Percentiles rank a stretch among this genome's conserved stretches.
phyloP scores from a whole-genome alignment of 306 rosid genomes.

The Quercus suber region DNA sequence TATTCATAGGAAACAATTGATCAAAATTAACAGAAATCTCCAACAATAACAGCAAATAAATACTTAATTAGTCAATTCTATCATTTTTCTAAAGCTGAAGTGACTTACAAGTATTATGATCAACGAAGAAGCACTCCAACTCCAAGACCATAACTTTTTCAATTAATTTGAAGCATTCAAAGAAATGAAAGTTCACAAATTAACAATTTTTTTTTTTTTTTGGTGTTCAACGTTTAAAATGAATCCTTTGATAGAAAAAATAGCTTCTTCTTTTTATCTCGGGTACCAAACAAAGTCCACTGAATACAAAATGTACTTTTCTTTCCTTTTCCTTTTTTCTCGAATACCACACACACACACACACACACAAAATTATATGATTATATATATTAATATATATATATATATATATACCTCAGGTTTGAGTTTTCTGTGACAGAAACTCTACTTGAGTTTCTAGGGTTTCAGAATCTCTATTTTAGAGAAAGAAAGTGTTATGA shows the following conservation, averaged over 20 bases:
- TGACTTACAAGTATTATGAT: background rate
- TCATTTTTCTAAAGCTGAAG: background rate
- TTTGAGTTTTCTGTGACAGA: background rate
- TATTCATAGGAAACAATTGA: no score
- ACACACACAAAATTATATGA: background rate
- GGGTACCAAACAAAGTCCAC: background rate
- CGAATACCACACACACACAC: constrained; percentile 5
- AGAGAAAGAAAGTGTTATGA: background rate
- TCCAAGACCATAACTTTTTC: background rate
- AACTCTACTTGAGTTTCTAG: constrained; percentile 21
- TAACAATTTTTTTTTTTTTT: background rate
- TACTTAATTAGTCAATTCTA: background rate
- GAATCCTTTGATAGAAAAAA: background rate
- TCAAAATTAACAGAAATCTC: no score
- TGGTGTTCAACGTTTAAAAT: background rate
- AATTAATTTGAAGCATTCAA: background rate
- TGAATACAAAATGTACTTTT: background rate
- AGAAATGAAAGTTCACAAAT: background rate
- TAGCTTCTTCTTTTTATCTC: background rate
- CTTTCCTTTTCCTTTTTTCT: background rate
- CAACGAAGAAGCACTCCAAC: background rate
- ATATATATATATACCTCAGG: background rate
- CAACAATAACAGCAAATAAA: no score
- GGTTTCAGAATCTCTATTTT: constrained; percentile 36
- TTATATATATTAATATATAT: no score